Evolutionary conservation across 345 rosid genomes (phyloP).

Genomic region (Barbarea vulgaris): DNA sequence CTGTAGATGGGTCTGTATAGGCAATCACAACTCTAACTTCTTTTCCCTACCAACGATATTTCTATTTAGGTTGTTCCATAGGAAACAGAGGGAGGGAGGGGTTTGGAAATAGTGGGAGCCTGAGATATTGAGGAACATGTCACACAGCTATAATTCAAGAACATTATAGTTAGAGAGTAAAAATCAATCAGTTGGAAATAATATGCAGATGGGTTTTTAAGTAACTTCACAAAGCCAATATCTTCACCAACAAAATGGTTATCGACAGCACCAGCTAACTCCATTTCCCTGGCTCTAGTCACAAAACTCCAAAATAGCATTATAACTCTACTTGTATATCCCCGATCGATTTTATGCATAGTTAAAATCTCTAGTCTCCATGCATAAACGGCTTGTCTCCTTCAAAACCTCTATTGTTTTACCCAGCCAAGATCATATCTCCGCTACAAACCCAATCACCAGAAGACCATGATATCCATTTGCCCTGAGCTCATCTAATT

Average conservation of each 20-base stretch:
- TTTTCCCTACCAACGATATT: slow-evolving; percentile 60
- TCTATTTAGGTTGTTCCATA: not conserved
- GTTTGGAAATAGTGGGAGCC: too few species aligned
- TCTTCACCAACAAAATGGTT: slow-evolving; percentile 79
- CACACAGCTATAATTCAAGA: slow-evolving; percentile 55
- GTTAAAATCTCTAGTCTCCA: too few species aligned
- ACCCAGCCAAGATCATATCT: too few species aligned
- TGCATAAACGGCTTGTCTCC: too few species aligned
- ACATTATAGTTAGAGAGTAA: slow-evolving; percentile 24
- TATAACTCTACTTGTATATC: too few species aligned
- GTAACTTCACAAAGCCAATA: slow-evolving; percentile 62
- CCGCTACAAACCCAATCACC: too few species aligned
- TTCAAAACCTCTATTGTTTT: too few species aligned
- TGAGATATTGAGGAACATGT: slow-evolving; percentile 95
- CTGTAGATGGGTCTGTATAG: slow-evolving; percentile 80
- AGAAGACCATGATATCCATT: too few species aligned
- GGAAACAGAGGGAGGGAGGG: slow-evolving; percentile 13
- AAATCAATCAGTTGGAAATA: not conserved
- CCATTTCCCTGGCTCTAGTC: slow-evolving; percentile 90
- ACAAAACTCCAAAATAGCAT: too few species aligned
- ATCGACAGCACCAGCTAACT: slow-evolving; percentile 91
- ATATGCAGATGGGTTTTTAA: not conserved
- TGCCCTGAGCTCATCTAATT: too few species aligned
- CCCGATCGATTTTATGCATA: too few species aligned
- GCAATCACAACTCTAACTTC: slow-evolving; percentile 81